Evolutionary conservation across 192 early-diverging fungal genomes (phyloP), one percentile per base, ranked within the genome.

Genomic region (Linderina pennispora): DNA sequence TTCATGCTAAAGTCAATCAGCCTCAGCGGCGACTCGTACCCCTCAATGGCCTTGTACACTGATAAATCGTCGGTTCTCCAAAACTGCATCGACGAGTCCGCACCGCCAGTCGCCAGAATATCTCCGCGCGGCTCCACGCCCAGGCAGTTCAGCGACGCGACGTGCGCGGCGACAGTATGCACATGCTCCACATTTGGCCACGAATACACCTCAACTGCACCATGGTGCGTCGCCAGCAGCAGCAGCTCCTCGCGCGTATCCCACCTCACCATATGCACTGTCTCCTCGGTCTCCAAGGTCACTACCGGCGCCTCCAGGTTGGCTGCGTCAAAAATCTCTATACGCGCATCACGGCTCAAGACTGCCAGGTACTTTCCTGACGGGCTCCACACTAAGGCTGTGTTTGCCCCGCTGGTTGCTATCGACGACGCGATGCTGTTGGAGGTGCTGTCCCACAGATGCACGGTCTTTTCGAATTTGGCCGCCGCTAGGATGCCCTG

Each of bases 181-280:
- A 71, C 7, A 18, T 62, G 67, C 36, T 54, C 36, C 67, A 71
- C 64, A 13, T 15, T 21, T 17, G 67, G 67, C 67, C 67, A 71
- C 1, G 47, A 28, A 20, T 48, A 59, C 19, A 64, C 56, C 32
- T 71, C 67, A 7, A 71, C 67, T 0, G 50, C 14, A 14, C 67
- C 61, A 9, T 40, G 45, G 26, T 56, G 52, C 1, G 67, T 71
- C 1, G 56, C 45, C 40, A 71, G 32, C 9, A 71, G 28, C 36
- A 71, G 38, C 40, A 71, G 23, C 5, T 21, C 8, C 17, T 53
- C 67, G 22, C 48, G 43, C 0, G 23, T 19, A 45, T 54, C 52
- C 67, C 67, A 71, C 23, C 37, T 45, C 1, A 49, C 55, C 17
- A 52, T 24, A 5, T 49, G 53, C 23, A 55, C 38, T 2, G 40